phyloP scores from a whole-genome alignment of 108 stramenopile species.

The Nitzschia inconspicua region DNA sequence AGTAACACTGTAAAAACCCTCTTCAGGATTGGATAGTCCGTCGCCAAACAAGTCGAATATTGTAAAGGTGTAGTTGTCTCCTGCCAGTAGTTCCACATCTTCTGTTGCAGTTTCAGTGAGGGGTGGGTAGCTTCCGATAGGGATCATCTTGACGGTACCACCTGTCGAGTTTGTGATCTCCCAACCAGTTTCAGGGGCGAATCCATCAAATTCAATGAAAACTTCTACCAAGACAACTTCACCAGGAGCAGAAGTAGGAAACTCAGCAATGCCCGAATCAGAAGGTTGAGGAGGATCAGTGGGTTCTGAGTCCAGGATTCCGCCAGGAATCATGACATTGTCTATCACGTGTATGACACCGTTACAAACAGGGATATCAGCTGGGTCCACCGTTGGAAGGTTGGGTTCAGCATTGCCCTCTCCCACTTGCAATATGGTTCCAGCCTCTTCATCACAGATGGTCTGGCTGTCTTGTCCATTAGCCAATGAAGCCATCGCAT shows the following conservation, averaged over 20 bases:
- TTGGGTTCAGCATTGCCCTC: background rate
- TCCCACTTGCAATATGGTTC: background rate
- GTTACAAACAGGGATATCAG: slow-evolving; percentile 5
- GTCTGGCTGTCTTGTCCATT: slow-evolving; percentile 2
- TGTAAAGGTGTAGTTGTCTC: background rate
- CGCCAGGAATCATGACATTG: slow-evolving; percentile 5
- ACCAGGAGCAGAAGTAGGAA: too few relatives aligned
- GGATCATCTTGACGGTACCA: background rate
- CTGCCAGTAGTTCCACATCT: background rate
- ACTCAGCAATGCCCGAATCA: too few relatives aligned
- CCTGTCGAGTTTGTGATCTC: background rate
- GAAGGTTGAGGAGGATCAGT: too few relatives aligned
- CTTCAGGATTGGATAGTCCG: background rate
- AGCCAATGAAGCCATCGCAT: background rate
- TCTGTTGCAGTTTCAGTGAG: background rate
- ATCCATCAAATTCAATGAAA: slow-evolving; percentile 3
- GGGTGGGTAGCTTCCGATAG: background rate
- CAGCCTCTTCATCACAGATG: background rate
- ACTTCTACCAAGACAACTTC: background rate
- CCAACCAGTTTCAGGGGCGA: slow-evolving; percentile 2
- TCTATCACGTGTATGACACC: background rate
- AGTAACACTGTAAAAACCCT: too few relatives aligned
- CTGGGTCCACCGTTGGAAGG: background rate
- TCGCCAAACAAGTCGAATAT: background rate
- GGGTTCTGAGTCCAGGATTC: too few relatives aligned